phyloP scores from a whole-genome alignment of 2,329 filamentous ascomycete species.

The Apiospora malaysiana region DNA sequence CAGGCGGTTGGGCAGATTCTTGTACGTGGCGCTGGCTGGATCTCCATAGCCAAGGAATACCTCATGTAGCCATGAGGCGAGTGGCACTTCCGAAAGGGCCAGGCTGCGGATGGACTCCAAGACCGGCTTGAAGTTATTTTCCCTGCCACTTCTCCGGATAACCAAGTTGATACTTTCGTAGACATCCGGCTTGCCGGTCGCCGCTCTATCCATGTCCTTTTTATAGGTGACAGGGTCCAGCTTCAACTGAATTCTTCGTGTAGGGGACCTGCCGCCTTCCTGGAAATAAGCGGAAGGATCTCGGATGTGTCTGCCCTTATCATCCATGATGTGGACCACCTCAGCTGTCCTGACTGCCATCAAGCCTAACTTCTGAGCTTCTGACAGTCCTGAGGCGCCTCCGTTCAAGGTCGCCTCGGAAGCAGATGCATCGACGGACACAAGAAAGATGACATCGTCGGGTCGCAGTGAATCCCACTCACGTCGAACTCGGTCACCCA shows the following conservation, averaged over 20 bases:
- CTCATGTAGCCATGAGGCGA: conserved; percentile 93
- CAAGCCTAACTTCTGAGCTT: conserved; percentile 70
- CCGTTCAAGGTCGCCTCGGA: conserved; percentile 61
- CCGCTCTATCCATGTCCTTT: conserved; percentile 70
- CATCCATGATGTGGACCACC: conserved; percentile 84
- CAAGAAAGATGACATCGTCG: conserved; percentile 88
- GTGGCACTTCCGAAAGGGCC: conserved; percentile 80
- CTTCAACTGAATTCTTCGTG: conserved; percentile 77
- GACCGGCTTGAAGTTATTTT: conserved; percentile 97
- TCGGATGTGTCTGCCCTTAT: conserved; percentile 76
- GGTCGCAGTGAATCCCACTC: conserved; percentile 91
- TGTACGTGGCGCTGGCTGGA: conserved; percentile 85
- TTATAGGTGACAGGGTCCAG: conserved; percentile 82
- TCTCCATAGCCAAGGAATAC: conserved; percentile 98
- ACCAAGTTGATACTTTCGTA: conserved; percentile 88
- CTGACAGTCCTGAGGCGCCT: conserved; percentile 47
- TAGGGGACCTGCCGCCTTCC: conserved; percentile 63
- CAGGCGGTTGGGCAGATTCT: conserved; percentile 77
- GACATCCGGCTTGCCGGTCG: conserved; percentile 74
- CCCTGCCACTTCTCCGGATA: conserved; percentile 79
- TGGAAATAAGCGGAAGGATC: conserved; percentile 68
- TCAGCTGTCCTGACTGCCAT: conserved; percentile 80
- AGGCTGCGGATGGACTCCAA: conserved; percentile 90
- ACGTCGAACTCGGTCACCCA: conserved; percentile 75
- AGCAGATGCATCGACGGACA: conserved; percentile 72